Base-by-base conservation (phyloP, 805 yeast genomes). In the Ascoidea tarda region DNA sequence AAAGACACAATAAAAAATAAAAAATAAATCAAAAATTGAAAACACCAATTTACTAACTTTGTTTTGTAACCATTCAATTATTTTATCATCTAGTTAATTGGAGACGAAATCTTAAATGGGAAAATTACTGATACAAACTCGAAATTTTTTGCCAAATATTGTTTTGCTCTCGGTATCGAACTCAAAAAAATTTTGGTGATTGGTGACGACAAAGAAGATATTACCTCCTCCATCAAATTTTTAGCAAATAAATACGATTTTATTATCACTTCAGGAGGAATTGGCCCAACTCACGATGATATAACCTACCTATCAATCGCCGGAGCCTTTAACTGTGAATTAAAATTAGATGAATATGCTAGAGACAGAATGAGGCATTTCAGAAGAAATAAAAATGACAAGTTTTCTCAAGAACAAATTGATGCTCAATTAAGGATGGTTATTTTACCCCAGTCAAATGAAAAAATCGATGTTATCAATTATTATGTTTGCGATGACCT, bases 221-320 rank as follows among this genome's bases (percentile, higher is more conserved):
- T 88, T 48, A 67, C 72, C 1, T 71, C 71, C 12, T 76, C 81
- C 0, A 65, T 85, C 28, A 64, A 67, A 8, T 66, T 82, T 48
- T 69, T 78, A n/a, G 58, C 67, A 21, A 64, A 70, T n/a, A 67
- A 71, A 48, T 81, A 79, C 58, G 88, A 84, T 60, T 74, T 86
- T 48, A 74, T 85, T 6, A 76, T 85, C 28, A 86, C 95, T 0
- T 56, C 71, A 3, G 76, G 76, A 5, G 75, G 79, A 0, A 86
- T 88, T 54, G 96, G 96, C 0, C 86, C 95, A 5, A 88, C 96
- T 0, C 95, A 87, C 59, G 96, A 88, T 62, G 96, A 88, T 63
- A 83, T 88, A 55, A 87, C 96, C 0, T 88, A 88, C 64, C 79
- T 78, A 51, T 72, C 86, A 1, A 64, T 88, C n/a, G 87, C 91